A percentile compares a stretch with the other conserved stretches of the same genome.
Conservation (phyloP, 495 filamentous ascomycete species). For the Symbiotaphrina buchneri region DNA sequence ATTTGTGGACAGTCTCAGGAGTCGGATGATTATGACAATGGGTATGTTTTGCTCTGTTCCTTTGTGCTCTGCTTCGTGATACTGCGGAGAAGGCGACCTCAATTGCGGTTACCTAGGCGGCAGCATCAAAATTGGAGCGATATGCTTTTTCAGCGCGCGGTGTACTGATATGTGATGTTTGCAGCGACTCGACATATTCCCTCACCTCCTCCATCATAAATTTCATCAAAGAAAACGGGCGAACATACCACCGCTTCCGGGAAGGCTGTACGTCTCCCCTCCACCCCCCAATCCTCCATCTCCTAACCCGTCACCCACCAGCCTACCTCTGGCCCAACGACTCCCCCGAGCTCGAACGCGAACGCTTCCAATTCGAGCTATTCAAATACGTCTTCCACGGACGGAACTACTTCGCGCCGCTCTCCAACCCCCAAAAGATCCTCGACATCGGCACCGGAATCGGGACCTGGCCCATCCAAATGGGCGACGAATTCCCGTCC, state of each 20-base stretch:
- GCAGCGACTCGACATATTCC: no score
- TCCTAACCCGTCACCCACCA: neutral
- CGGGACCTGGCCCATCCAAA: slow-evolving; percentile 46
- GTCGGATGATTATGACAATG: no score
- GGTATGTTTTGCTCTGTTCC: no score
- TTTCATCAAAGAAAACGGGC: slow-evolving; percentile 3
- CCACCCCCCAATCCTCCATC: neutral
- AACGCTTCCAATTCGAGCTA: slow-evolving; percentile 4
- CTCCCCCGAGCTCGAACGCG: slow-evolving; percentile 5
- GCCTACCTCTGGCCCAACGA: slow-evolving; percentile 6
- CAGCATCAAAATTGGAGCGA: no score
- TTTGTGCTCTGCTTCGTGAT: no score
- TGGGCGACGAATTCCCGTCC: slow-evolving; percentile 1
- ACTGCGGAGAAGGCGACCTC: no score
- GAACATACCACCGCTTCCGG: slow-evolving; percentile 3
- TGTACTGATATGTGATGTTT: no score
- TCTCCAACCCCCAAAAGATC: slow-evolving; percentile 27
- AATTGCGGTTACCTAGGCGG: no score
- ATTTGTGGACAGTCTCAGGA: no score
- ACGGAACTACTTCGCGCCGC: slow-evolving; percentile 29
- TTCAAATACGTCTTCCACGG: slow-evolving; percentile 1
- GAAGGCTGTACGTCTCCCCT: slow-evolving; percentile 3
- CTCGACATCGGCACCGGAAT: slow-evolving; percentile 50
- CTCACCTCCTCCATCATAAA: slow-evolving; percentile 1
- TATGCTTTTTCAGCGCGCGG: no score